Percentiles rank a stretch among this genome's conserved stretches.
Evolutionary conservation across 805 yeast species (phyloP).

Genomic region (Candida nemodendra): DNA sequence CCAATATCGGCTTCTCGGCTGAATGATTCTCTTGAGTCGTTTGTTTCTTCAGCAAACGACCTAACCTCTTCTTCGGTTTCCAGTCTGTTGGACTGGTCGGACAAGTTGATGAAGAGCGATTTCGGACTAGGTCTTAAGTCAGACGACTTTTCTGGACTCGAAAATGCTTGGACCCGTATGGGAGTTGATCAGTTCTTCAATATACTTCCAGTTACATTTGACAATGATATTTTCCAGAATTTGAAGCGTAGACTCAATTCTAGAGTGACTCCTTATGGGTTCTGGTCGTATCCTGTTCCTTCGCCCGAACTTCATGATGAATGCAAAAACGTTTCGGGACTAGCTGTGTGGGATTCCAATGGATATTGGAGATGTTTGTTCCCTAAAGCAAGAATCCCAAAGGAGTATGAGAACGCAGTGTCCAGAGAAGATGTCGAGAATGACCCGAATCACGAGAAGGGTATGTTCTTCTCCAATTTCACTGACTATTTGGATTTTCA

Average conservation of each 20-base stretch:
- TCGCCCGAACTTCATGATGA: slow-evolving; percentile 50
- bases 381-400: slow-evolving; percentile 48
- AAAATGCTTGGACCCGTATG: not conserved
- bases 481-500: slow-evolving; percentile 69
- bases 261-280: slow-evolving; percentile 19
- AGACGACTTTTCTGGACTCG: not conserved
- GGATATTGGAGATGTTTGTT: slow-evolving; percentile 93
- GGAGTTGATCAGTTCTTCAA: slow-evolving; percentile 1
- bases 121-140: not conserved
- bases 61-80: slow-evolving; percentile 18
- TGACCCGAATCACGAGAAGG: slow-evolving; percentile 43
- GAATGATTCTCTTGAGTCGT: slow-evolving; percentile 12
- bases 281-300: slow-evolving; percentile 29
- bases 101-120: slow-evolving; percentile 5
- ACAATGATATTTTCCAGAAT: slow-evolving; percentile 4
- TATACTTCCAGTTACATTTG: slow-evolving; percentile 5
- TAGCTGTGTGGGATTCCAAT: slow-evolving; percentile 72
- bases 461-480: slow-evolving; percentile 62
- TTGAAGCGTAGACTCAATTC: slow-evolving; percentile 6
- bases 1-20: not conserved
- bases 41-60: slow-evolving; percentile 18
- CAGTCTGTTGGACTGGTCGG: slow-evolving; percentile 13
- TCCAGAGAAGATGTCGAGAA: slow-evolving; percentile 59
- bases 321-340: slow-evolving; percentile 66
- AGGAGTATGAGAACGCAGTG: slow-evolving; percentile 34